Evolutionary conservation across 139 green algal genomes (phyloP).

Genomic region (Picochlorum sp.): DNA sequence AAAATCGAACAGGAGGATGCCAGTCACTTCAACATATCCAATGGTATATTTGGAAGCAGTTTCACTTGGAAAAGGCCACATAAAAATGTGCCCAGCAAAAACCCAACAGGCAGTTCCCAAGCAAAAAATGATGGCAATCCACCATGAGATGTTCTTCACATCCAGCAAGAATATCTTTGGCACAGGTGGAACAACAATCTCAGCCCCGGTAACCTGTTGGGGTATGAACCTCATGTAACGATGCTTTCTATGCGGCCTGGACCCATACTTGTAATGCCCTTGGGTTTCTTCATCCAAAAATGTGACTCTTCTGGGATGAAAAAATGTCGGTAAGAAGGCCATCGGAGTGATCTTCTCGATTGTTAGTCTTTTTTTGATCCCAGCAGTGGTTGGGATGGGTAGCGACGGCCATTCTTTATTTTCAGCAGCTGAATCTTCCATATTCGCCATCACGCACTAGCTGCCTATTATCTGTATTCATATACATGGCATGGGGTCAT

Average conservation of each 20-base stretch:
- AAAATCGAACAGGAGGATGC: constrained; percentile 2
- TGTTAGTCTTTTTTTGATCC: too few species aligned
- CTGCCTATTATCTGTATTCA: too few species aligned
- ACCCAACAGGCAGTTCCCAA: constrained; percentile 8
- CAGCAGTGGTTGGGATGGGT: too few species aligned
- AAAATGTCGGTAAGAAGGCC: too few species aligned
- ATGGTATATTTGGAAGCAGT: neutral
- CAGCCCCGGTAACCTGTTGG: neutral
- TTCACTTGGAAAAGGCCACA: neutral
- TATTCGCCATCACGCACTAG: too few species aligned
- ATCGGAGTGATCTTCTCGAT: too few species aligned
- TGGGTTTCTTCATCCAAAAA: neutral
- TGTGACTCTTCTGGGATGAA: neutral
- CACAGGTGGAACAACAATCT: neutral
- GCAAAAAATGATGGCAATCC: constrained; percentile 4
- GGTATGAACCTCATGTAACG: neutral
- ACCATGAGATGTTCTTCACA: constrained; percentile 4
- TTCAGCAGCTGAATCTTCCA: too few species aligned
- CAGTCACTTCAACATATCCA: neutral
- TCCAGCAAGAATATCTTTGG: constrained; percentile 1
- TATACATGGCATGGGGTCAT: too few species aligned
- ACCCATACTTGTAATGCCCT: constrained; percentile 1
- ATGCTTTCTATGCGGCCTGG: constrained; percentile 6
- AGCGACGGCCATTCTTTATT: too few species aligned
- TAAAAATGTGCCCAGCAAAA: constrained; percentile 1